A percentile compares a stretch with the other conserved stretches of the same genome.
phyloP scores from a whole-genome alignment of 495 filamentous ascomycete species.

The Parachaetomium inaequale region DNA sequence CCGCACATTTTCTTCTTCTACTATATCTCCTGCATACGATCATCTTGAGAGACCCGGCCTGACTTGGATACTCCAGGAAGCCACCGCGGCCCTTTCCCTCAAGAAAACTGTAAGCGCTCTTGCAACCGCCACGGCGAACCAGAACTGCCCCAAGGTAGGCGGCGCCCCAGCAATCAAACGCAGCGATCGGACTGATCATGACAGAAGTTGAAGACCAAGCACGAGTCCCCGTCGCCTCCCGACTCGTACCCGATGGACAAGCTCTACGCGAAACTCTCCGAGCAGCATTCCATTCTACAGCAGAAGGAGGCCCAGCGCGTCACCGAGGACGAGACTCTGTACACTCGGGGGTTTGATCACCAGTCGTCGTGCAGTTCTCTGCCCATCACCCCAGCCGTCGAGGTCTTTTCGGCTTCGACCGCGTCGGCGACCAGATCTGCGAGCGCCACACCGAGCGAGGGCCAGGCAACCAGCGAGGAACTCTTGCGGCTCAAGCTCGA shows the following conservation, averaged over 20 bases:
- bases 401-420: conserved; percentile 44
- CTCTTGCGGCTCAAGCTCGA: conserved; percentile 61
- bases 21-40: too few relatives aligned
- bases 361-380: conserved; percentile 50
- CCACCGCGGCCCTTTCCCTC: conserved; percentile 19
- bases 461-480: conserved; percentile 37
- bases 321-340: conserved; percentile 41
- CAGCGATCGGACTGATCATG: conserved; percentile 32
- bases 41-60: not conserved
- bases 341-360: conserved; percentile 39
- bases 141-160: conserved; percentile 44
- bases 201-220: conserved; percentile 49
- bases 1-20: not conserved
- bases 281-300: conserved; percentile 58
- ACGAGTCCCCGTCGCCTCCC: conserved; percentile 35
- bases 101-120: conserved; percentile 46
- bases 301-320: conserved; percentile 51
- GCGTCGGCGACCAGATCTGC: conserved; percentile 44
- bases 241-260: conserved; percentile 53
- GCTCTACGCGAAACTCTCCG: conserved; percentile 62
- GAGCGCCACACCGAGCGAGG: conserved; percentile 40
- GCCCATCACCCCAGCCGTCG: conserved; percentile 56
- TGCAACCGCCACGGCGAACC: conserved; percentile 48
- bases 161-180: not conserved
- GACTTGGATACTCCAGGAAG: conserved; percentile 11